Evolutionary conservation across 345 rosid species (phyloP).

Genomic region (Populus davidiana): DNA sequence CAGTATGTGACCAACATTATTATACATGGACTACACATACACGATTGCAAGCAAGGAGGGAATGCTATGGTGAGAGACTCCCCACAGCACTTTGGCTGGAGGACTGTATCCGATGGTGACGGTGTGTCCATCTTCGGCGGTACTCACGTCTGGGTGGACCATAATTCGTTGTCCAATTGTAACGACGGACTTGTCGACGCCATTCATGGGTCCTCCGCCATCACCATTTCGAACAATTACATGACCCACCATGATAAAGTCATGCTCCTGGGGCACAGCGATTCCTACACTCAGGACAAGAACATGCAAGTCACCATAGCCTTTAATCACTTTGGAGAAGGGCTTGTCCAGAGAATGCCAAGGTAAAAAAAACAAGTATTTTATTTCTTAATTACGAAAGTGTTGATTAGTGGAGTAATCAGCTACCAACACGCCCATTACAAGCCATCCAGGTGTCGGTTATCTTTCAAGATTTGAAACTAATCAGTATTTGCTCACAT

Average conservation of each 20-base stretch:
- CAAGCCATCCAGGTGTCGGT: neutral
- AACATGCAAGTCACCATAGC: conserved; percentile 34
- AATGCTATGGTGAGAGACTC: conserved; percentile 31
- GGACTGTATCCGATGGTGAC: conserved; percentile 34
- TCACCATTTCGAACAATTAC: conserved; percentile 31
- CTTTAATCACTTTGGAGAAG: conserved; percentile 34
- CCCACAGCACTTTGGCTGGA: conserved; percentile 29
- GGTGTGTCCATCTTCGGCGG: conserved; percentile 32
- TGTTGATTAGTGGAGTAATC: neutral
- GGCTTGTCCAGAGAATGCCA: conserved; percentile 33
- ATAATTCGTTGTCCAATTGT: conserved; percentile 23
- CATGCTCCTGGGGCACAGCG: conserved; percentile 31
- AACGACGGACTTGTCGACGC: conserved; percentile 24
- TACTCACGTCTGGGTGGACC: conserved; percentile 28
- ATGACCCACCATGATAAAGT: conserved; percentile 36
- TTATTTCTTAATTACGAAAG: neutral
- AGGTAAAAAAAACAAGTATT: conserved; percentile 8
- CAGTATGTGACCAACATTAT: conserved; percentile 32
- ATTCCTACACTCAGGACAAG: conserved; percentile 27
- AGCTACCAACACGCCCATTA: neutral
- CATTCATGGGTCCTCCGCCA: conserved; percentile 28
- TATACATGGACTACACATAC: conserved; percentile 27
- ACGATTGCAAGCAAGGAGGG: conserved; percentile 33
- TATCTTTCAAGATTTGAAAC: neutral
- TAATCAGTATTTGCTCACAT: neutral